phyloP scores from a whole-genome alignment of 805 yeast species.

The Komagataella pseudopastoris region DNA sequence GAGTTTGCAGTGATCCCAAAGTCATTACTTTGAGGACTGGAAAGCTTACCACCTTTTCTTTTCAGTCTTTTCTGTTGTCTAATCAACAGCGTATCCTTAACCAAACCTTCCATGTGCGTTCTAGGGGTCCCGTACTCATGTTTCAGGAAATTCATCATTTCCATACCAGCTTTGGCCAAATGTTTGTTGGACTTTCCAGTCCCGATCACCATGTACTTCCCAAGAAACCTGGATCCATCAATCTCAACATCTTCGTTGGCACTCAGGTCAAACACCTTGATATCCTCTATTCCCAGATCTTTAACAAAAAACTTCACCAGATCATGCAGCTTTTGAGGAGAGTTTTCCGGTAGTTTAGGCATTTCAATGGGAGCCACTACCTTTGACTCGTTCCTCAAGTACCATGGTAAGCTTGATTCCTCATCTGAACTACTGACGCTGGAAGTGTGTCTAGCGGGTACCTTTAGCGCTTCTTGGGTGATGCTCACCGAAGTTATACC shows the following conservation, averaged over 20 bases:
- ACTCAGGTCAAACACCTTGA: conserved; percentile 53
- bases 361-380: conserved; percentile 13
- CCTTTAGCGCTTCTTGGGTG: not conserved
- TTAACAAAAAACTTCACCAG: conserved; percentile 33
- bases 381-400: not conserved
- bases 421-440: not conserved
- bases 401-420: not conserved
- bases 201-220: conserved; percentile 45
- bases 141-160: conserved; percentile 46
- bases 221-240: conserved; percentile 22
- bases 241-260: conserved; percentile 16
- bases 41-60: conserved; percentile 40
- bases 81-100: conserved; percentile 41
- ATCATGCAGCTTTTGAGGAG: conserved; percentile 38
- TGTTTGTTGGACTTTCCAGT: conserved; percentile 74
- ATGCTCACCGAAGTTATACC: not conserved
- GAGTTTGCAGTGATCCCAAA: conserved; percentile 49
- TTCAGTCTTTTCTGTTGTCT: conserved; percentile 36
- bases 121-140: conserved; percentile 13
- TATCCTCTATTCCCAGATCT: conserved; percentile 53
- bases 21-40: conserved; percentile 37
- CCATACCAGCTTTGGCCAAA: conserved; percentile 53
- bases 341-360: conserved; percentile 44
- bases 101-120: conserved; percentile 53
- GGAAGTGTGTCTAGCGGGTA: not conserved